Evolutionary conservation across 148 eudicot genomes (phyloP).

Genomic region (Cornus suecica): DNA sequence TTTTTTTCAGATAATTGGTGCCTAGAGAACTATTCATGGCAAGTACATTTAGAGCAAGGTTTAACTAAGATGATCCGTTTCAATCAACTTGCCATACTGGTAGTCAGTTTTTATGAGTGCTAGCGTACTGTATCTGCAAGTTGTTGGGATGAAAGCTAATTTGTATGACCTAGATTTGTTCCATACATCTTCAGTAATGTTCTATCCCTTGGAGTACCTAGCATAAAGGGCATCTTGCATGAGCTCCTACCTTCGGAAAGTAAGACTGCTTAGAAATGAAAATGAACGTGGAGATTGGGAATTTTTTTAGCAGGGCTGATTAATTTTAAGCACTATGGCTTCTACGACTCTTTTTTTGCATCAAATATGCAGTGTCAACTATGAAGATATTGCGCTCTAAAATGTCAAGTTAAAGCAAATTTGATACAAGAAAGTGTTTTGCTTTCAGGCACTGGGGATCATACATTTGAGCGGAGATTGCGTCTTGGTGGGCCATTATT

Average conservation of each 20-base stretch:
- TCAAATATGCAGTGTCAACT: too few relatives aligned
- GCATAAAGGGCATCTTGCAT: neutral
- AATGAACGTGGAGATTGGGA: too few relatives aligned
- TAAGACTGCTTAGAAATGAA: too few relatives aligned
- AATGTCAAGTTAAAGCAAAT: constrained; percentile 13
- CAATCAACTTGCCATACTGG: neutral
- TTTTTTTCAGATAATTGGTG: too few relatives aligned
- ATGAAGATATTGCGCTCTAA: neutral
- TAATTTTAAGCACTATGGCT: too few relatives aligned
- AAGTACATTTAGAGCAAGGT: neutral
- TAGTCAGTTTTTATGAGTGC: too few relatives aligned
- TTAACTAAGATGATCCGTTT: neutral
- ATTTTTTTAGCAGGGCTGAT: too few relatives aligned
- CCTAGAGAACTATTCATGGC: too few relatives aligned
- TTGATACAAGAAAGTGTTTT: constrained; percentile 12
- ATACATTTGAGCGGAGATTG: constrained; percentile 88
- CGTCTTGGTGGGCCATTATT: constrained; percentile 90
- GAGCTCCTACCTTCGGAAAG: too few relatives aligned
- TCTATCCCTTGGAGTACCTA: neutral
- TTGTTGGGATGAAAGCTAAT: neutral
- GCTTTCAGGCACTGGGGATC: constrained; percentile 90
- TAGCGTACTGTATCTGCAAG: neutral
- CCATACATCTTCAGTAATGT: neutral
- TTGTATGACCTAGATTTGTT: neutral
- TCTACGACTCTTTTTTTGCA: too few relatives aligned